phyloP scores from a whole-genome alignment of 352 stramenopile species.

The Elongisporangium undulatum region DNA sequence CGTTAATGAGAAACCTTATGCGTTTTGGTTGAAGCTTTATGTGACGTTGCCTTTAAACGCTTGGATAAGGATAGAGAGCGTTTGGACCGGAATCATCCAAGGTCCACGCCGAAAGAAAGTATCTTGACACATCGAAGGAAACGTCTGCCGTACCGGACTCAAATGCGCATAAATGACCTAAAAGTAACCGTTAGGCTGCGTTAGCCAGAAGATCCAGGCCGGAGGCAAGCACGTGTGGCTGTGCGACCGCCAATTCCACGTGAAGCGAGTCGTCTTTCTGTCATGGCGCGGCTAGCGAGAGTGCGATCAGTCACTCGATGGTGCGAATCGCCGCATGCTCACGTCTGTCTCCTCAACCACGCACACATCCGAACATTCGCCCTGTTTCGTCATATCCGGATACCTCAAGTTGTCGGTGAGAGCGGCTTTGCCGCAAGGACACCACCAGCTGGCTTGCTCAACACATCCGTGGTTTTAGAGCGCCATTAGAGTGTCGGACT shows the following conservation, averaged over 20 bases:
- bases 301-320: not conserved
- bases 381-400: not conserved
- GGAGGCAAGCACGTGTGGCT: not conserved
- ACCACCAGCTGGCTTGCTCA: not conserved
- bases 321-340: not conserved
- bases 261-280: not conserved
- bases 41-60: not conserved
- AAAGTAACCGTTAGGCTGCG: not conserved
- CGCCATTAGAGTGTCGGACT: no score
- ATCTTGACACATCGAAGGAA: not conserved
- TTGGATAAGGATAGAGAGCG: not conserved
- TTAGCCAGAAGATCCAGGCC: not conserved
- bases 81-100: not conserved
- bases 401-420: not conserved
- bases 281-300: not conserved
- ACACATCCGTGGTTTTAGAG: no score
- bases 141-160: no score
- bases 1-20: not conserved
- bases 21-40: not conserved
- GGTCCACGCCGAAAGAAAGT: not conserved
- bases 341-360: not conserved
- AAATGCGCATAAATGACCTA: not conserved
- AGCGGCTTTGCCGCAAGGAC: not conserved
- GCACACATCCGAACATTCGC: not conserved
- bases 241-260: not conserved